Evolutionary conservation across 2,329 filamentous ascomycete genomes (phyloP).

Genomic region (Penicillium sp.): DNA sequence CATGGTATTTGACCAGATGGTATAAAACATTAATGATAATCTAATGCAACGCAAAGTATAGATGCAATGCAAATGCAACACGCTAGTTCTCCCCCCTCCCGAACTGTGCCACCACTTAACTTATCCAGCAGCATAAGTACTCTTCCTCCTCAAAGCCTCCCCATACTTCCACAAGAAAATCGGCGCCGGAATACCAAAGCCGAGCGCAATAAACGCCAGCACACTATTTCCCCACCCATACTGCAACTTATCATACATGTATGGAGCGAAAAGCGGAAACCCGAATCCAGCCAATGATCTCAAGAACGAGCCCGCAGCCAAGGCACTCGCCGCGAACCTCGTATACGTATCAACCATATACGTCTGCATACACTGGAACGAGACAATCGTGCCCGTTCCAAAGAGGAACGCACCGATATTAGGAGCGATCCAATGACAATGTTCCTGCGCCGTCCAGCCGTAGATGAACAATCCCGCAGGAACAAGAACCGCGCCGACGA

Average conservation of each 20-base stretch:
- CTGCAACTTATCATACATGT: constrained; percentile 38
- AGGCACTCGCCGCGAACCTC: constrained; percentile 40
- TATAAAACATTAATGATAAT: background rate
- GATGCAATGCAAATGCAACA: background rate
- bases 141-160: constrained; percentile 45
- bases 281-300: constrained; percentile 41
- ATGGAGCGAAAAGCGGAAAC: constrained; percentile 44
- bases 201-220: constrained; percentile 41
- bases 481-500: constrained; percentile 52
- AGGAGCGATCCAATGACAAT: constrained; percentile 54
- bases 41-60: background rate
- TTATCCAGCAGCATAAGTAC: constrained; percentile 48
- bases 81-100: too few relatives aligned
- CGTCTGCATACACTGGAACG: constrained; percentile 48
- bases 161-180: constrained; percentile 54
- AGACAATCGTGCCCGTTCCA: constrained; percentile 47
- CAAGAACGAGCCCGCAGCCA: constrained; percentile 36
- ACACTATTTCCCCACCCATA: constrained; percentile 45
- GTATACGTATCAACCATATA: constrained; percentile 45
- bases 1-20: background rate
- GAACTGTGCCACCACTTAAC: background rate
- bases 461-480: constrained; percentile 57
- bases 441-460: constrained; percentile 54
- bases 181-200: constrained; percentile 47
- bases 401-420: constrained; percentile 55